Conservation (phyloP, 2,329 filamentous ascomycete genomes). For the Verticillium nonalfalfae region DNA sequence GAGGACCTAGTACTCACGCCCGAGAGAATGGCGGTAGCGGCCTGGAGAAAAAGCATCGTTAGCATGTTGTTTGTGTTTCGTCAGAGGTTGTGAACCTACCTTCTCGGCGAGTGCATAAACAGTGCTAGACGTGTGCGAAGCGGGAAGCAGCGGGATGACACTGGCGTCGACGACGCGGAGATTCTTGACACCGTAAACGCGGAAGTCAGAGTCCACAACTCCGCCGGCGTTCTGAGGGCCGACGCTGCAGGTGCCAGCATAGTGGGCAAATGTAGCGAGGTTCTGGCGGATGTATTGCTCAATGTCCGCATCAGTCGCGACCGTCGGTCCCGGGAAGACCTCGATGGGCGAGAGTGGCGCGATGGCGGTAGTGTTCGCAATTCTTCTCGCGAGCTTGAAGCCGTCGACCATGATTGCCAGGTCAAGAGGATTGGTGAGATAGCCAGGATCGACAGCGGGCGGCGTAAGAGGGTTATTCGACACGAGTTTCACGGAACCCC, state of each 20-base stretch:
- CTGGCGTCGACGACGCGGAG: slow-evolving; percentile 22
- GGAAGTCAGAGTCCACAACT: slow-evolving; percentile 21
- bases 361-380: slow-evolving; percentile 12
- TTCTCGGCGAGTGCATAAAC: slow-evolving; percentile 29
- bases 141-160: slow-evolving; percentile 20
- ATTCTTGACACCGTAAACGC: slow-evolving; percentile 20
- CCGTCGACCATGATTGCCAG: slow-evolving; percentile 20
- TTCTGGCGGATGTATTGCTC: slow-evolving; percentile 5
- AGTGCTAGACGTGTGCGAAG: slow-evolving; percentile 23
- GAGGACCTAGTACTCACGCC: no score
- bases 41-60: no score
- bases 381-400: slow-evolving; percentile 25
- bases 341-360: slow-evolving; percentile 4
- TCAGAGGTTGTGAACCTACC: slow-evolving; percentile 1
- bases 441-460: slow-evolving; percentile 31
- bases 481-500: slow-evolving; percentile 31
- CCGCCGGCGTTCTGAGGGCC: slow-evolving; percentile 30
- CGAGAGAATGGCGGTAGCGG: fast-evolving
- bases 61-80: no score
- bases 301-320: slow-evolving; percentile 6
- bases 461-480: slow-evolving; percentile 22
- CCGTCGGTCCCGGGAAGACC: slow-evolving; percentile 6
- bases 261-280: slow-evolving; percentile 21
- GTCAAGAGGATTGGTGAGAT: slow-evolving; percentile 29
- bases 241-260: slow-evolving; percentile 42